phyloP scores from a whole-genome alignment of 306 rosid genomes.

The Pyrus pyrifolia region DNA sequence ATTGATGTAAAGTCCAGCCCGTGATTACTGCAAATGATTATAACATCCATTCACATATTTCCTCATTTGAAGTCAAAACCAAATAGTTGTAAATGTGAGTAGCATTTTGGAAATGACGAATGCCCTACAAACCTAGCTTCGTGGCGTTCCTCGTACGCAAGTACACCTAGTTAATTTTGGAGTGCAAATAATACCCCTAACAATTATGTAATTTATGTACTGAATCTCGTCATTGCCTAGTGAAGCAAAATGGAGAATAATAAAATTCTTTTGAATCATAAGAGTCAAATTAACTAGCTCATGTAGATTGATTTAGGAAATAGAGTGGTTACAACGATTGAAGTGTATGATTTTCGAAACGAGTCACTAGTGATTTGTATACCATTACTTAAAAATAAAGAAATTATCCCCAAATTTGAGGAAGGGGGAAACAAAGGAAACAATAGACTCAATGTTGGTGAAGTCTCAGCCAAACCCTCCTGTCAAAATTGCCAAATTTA shows the following conservation, averaged over 20 bases:
- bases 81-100: not conserved
- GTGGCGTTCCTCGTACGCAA: not conserved
- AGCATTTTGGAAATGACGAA: not conserved
- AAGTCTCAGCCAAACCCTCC: not conserved
- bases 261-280: not conserved
- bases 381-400: not conserved
- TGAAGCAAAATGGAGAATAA: not conserved
- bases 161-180: not conserved
- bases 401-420: not conserved
- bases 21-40: not conserved
- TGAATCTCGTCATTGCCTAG: not conserved
- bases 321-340: not conserved
- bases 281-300: not conserved
- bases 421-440: not conserved
- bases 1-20: not conserved
- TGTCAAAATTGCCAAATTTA: slow-evolving; percentile 5
- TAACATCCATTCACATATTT: not conserved
- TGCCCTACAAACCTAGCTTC: not conserved
- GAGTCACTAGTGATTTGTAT: not conserved
- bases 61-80: not conserved
- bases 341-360: not conserved
- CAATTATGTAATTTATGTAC: not conserved
- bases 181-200: not conserved
- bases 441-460: not conserved
- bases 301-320: not conserved